Conservation (phyloP, 129 eudicot species). For the Flaveria ramosissima region DNA sequence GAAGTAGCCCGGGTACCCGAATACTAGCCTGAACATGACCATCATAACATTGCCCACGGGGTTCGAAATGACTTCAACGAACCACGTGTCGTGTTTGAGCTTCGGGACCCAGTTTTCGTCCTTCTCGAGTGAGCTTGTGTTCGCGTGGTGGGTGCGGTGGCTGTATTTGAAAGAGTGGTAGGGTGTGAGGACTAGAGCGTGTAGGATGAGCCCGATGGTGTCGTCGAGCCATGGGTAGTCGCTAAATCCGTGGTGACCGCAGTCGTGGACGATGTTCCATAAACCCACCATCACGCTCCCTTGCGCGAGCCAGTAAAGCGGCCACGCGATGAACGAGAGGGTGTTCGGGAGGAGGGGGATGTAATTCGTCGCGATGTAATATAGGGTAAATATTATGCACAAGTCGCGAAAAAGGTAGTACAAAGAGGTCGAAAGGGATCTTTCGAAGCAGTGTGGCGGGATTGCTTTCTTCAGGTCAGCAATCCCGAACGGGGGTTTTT, state of each 20-base stretch:
- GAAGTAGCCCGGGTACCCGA: constrained; percentile 50
- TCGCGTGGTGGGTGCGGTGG: constrained; percentile 44
- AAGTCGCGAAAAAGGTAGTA: constrained; percentile 30
- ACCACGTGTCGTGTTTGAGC: constrained; percentile 24
- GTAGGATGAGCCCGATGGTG: constrained; percentile 28
- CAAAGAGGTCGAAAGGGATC: constrained; percentile 29
- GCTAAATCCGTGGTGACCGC: constrained; percentile 33
- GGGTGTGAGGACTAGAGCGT: constrained; percentile 32
- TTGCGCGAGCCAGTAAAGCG: constrained; percentile 33
- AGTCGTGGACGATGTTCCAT: constrained; percentile 40
- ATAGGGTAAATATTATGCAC: constrained; percentile 16
- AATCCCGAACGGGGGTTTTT: constrained; percentile 29
- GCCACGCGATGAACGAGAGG: constrained; percentile 37
- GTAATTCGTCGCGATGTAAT: constrained; percentile 34
- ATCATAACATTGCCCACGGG: constrained; percentile 28
- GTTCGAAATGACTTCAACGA: constrained; percentile 21
- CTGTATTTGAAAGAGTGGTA: constrained; percentile 44
- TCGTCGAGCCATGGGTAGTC: constrained; percentile 30
- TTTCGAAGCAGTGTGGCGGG: constrained; percentile 42
- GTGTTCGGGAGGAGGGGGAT: constrained; percentile 26
- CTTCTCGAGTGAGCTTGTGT: constrained; percentile 39
- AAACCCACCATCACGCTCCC: constrained; percentile 28
- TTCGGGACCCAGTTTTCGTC: constrained; percentile 36
- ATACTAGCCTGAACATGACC: constrained; percentile 28
- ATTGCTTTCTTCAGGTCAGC: constrained; percentile 40